Evolutionary conservation across 768 basidiomycete species (phyloP), one percentile per base, ranked within the genome.

Genomic region (Xerocomus spinulosus): DNA sequence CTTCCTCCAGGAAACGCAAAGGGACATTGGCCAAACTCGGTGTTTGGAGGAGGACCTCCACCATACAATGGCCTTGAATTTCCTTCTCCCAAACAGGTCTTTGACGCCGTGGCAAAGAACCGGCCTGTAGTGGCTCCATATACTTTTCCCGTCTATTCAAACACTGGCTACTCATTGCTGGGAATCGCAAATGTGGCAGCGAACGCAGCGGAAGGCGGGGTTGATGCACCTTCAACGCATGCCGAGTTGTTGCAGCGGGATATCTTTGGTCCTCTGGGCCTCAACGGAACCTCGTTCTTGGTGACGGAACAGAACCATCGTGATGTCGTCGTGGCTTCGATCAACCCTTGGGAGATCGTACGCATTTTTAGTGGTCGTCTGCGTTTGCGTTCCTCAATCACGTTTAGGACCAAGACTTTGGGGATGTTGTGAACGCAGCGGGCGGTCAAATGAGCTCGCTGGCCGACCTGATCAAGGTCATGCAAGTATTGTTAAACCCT

Each of bases 381-480:
- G 13, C 5, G 13, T 32, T 8, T 17, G 8, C 3, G 37, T 28
- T 17, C 7, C 35, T 45, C 24, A 57, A 17, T 33, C 18, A 9
- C 2, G 18, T n/a, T 20, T 34, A 76, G 69, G 75, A 78, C 44
- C 54, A 59, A 12, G 64, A 68, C 42, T 68, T 77, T 48, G 48
- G 59, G 15, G 72, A 73, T 41, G 57, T 67, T 0, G 58, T 58
- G 50, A 75, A 78, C 48, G 67, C 78, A 3, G 56, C 73, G 3
- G 78, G 72, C 3, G 79, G 77, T 2, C 79, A 81, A 51, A 76
- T 75, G 54, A 70, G 72, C 50, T 79, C 78, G 0, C 62, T 81
- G 10, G 55, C 69, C 1, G 80, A 81, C 53, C 61, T 77, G 8
- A 58, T 60, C 14, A 72, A 56, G 6, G 42, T 77, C 38, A 75